Evolutionary conservation across 2,329 filamentous ascomycete genomes (phyloP), one percentile per base, ranked within the genome.

Genomic region (Phaeosphaeriaceae sp.): DNA sequence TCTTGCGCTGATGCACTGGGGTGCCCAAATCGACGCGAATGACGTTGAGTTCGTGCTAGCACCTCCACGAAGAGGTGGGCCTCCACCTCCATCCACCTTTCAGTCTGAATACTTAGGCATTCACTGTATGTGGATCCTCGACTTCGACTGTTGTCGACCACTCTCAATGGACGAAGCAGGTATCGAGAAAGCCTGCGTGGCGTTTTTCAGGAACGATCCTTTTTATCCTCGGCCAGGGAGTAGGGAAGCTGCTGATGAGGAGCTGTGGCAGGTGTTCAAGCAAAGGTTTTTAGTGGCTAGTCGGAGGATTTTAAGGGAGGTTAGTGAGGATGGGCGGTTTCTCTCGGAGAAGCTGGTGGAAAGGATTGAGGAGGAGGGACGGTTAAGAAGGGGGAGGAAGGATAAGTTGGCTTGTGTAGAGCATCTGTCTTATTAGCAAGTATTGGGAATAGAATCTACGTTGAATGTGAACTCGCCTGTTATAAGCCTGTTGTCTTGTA

Each of bases 91-190:
- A 21, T 17, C 43, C 15, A 58, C 52, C 1, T 56, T 56, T 30
- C n/a, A 42, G 7, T 58, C 52, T 29, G 33, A 52, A 4, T 54
- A 47, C 21, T 21, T 52, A 3, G 50, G 49, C 2, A 12, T 6
- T n/a, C 54, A 60, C 28, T 42, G 47, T n/a, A 43, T 71, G 18
- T 72, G 68, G 68, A 48, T 73, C 2, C 77, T 87, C 79, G 77
- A 87, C 82, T 74, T 86, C 78, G 66, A 84, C 77, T 40, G 83
- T 83, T 65, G 83, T 79, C 54, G 84, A 64, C 56, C 82, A 74
- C 50, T 85, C 1, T 17, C 28, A 0, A 48, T 56, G 44, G 44
- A 58, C 11, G 54, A 52, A 74, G 36, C 64, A 0, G 80, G 80
- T 0, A 56, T 82, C 0, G 47, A 72, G 9, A 67, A 74, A 30